Conservation (phyloP, 805 yeast genomes). For the Ogataea parapolymorpha region DNA sequence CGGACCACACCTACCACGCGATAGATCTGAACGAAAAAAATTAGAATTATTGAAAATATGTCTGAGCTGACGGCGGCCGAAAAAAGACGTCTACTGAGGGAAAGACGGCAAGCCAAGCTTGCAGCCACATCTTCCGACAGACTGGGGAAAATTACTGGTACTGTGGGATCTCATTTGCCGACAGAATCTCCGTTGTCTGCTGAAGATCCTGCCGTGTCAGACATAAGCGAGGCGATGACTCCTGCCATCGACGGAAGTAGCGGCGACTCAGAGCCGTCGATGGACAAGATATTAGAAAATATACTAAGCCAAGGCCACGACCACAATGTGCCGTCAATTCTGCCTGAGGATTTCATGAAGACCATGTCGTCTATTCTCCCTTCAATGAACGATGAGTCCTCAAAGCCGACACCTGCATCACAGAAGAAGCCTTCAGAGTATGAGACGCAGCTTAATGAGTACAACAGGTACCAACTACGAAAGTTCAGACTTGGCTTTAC, state of each 20-base stretch:
- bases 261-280: constrained; percentile 9
- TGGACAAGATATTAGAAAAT: constrained; percentile 19
- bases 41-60: constrained; percentile 23
- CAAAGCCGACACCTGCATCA: neutral
- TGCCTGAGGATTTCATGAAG: constrained; percentile 32
- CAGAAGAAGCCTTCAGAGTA: constrained; percentile 2
- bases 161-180: constrained; percentile 35
- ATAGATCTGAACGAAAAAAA: constrained; percentile 11
- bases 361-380: constrained; percentile 25
- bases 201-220: constrained; percentile 27
- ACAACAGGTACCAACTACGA: constrained; percentile 12
- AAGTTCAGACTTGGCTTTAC: constrained; percentile 16
- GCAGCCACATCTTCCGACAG: constrained; percentile 51
- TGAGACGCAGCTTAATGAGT: constrained; percentile 11
- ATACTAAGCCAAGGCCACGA: constrained; percentile 18
- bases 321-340: constrained; percentile 4
- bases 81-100: constrained; percentile 54
- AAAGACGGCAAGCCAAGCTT: constrained; percentile 64
- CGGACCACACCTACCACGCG: constrained; percentile 17
- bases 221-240: constrained; percentile 12
- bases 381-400: constrained; percentile 7
- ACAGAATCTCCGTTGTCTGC: constrained; percentile 32
- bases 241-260: no score
- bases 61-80: constrained; percentile 51
- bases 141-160: constrained; percentile 47